A percentile compares a stretch with the other conserved stretches of the same genome.
Conservation (phyloP, 2,329 filamentous ascomycete genomes). For the Phialophora macrospora region DNA sequence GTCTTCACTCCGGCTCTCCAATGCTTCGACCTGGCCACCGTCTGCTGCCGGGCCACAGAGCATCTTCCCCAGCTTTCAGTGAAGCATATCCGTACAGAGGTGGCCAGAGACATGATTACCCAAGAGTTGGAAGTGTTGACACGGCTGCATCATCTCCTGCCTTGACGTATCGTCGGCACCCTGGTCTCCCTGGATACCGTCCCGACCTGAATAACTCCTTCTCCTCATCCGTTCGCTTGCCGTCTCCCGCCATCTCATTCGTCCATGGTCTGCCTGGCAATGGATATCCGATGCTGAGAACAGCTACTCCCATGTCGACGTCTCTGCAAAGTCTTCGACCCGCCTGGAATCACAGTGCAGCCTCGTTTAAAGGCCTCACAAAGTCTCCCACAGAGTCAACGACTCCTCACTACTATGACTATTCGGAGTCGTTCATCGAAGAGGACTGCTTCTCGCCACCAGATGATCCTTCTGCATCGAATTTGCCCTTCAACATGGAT, state of each 20-base stretch:
- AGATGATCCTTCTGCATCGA: slow-evolving; percentile 13
- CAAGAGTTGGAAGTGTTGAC: slow-evolving; percentile 29
- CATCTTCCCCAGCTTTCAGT: slow-evolving; percentile 34
- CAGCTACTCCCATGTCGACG: slow-evolving; percentile 33
- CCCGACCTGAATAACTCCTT: slow-evolving; percentile 35
- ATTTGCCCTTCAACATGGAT: slow-evolving; percentile 29
- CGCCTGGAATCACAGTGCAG: slow-evolving; percentile 26
- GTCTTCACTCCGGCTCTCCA: slow-evolving; percentile 35
- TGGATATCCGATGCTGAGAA: slow-evolving; percentile 21
- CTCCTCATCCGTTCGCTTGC: slow-evolving; percentile 32
- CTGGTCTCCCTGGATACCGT: slow-evolving; percentile 28
- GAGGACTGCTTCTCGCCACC: slow-evolving; percentile 31
- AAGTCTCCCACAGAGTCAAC: slow-evolving; percentile 38
- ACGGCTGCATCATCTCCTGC: slow-evolving; percentile 37
- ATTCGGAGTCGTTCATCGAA: slow-evolving; percentile 39
- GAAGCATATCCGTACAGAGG: slow-evolving; percentile 28
- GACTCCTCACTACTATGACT: slow-evolving; percentile 39
- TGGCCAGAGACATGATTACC: slow-evolving; percentile 23
- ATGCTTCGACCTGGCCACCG: slow-evolving; percentile 18
- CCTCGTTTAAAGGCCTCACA: slow-evolving; percentile 26
- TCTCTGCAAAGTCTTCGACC: slow-evolving; percentile 31
- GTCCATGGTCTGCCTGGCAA: slow-evolving; percentile 4
- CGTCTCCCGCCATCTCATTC: slow-evolving; percentile 34
- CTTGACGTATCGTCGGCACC: slow-evolving; percentile 20
- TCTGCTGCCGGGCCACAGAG: slow-evolving; percentile 21